Conservation (phyloP, 208 protist species). For the Porcisia hertigi region DNA sequence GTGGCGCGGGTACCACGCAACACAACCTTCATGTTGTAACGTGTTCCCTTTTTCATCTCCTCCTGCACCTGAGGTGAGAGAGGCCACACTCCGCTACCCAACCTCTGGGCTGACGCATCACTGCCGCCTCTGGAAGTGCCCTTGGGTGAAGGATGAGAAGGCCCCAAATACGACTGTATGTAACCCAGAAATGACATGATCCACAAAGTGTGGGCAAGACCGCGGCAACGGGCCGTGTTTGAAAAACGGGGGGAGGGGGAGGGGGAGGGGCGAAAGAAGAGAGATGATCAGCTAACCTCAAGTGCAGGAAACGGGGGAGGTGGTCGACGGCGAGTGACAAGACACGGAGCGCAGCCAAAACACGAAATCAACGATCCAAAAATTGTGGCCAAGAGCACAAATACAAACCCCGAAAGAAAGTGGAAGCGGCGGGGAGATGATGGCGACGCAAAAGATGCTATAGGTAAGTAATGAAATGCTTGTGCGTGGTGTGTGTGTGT, state of each 20-base stretch:
- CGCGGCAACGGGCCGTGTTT: background rate
- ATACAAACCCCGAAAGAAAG: too few species aligned
- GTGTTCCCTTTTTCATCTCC: conserved; percentile 64
- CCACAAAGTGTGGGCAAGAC: background rate
- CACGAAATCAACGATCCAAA: too few species aligned
- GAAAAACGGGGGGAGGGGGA: background rate
- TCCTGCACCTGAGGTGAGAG: conserved; percentile 57
- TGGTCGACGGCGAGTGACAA: too few species aligned
- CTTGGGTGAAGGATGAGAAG: background rate
- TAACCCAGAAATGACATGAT: conserved; percentile 27
- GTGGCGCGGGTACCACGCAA: conserved; percentile 62
- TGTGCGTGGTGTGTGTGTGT: too few species aligned
- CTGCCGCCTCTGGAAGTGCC: background rate
- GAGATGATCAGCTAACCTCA: too few species aligned
- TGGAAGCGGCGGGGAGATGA: too few species aligned
- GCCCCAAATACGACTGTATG: conserved; percentile 19
- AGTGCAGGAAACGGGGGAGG: too few species aligned
- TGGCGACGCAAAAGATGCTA: too few species aligned
- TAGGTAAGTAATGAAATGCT: too few species aligned
- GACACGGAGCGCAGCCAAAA: too few species aligned
- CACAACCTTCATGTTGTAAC: conserved; percentile 87
- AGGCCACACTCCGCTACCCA: conserved; percentile 50
- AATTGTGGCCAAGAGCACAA: too few species aligned
- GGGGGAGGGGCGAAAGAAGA: too few species aligned
- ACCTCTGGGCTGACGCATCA: conserved; percentile 16